phyloP scores from a whole-genome alignment of 192 early-diverging fungal genomes.

The Backusella tuberculispora region DNA sequence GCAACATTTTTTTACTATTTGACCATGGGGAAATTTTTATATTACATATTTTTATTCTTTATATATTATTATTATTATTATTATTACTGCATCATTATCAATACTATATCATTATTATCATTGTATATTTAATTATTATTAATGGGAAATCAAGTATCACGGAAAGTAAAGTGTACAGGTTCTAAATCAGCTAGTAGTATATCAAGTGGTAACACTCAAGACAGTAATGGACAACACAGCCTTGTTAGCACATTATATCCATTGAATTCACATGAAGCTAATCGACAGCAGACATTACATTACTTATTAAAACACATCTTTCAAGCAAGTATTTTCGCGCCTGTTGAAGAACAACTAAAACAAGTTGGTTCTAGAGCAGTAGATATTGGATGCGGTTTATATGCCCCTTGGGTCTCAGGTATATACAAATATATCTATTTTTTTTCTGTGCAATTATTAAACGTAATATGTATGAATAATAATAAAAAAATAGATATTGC shows the following conservation, averaged over 20 bases:
- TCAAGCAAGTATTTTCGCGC: constrained; percentile 27
- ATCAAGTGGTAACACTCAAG: background rate
- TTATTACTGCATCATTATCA: too few relatives aligned
- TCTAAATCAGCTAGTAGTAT: background rate
- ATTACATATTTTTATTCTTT: background rate
- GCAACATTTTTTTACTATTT: background rate
- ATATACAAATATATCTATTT: background rate
- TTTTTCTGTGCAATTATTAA: background rate
- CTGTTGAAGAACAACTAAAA: constrained; percentile 4
- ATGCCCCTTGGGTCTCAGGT: constrained; percentile 28
- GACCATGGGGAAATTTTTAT: background rate
- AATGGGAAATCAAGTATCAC: constrained; percentile 30
- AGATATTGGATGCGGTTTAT: constrained; percentile 30
- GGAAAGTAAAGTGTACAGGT: background rate
- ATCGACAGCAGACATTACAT: constrained; percentile 20
- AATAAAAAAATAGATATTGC: constrained; percentile 24
- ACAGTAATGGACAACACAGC: background rate
- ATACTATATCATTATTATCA: too few relatives aligned
- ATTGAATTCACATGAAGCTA: constrained; percentile 8
- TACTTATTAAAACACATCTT: constrained; percentile 38
- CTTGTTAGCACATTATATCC: background rate
- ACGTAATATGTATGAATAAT: too few relatives aligned
- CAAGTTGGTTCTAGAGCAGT: background rate
- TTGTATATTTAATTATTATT: too few relatives aligned
- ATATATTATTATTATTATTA: background rate